Evolutionary conservation across 495 filamentous ascomycete genomes (phyloP).

Genomic region (Xylaria curta): DNA sequence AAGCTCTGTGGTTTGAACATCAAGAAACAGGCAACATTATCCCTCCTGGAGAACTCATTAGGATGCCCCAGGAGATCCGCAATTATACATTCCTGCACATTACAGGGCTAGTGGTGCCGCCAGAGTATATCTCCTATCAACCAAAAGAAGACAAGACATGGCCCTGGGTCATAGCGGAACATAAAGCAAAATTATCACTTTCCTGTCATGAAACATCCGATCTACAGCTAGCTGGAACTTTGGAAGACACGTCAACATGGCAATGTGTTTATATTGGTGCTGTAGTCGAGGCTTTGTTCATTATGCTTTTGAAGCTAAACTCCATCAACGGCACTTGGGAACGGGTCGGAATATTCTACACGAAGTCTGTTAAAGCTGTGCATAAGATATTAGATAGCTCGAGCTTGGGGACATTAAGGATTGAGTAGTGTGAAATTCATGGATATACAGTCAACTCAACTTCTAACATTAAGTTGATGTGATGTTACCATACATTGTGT

Average conservation of each 20-base stretch:
- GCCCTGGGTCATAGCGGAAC: background rate
- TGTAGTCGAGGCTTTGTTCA: background rate
- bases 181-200: background rate
- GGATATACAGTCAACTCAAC: no score
- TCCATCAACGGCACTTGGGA: background rate
- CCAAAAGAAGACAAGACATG: background rate
- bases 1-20: background rate
- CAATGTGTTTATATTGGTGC: background rate
- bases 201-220: background rate
- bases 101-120: background rate
- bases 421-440: no score
- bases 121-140: background rate
- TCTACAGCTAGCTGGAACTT: background rate
- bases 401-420: background rate
- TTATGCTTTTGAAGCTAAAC: background rate
- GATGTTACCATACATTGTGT: no score
- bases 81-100: background rate
- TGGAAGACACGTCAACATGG: background rate
- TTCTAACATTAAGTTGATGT: no score
- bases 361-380: no score
- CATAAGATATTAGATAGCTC: no score
- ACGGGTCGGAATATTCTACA: background rate
- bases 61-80: background rate
- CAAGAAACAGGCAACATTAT: background rate
- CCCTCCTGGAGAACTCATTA: background rate